These are phyloP conservation scores for Camellia lanceoleosa DNA, from an alignment of 148 eudicot species.

Conservation along the genomic window DNA sequence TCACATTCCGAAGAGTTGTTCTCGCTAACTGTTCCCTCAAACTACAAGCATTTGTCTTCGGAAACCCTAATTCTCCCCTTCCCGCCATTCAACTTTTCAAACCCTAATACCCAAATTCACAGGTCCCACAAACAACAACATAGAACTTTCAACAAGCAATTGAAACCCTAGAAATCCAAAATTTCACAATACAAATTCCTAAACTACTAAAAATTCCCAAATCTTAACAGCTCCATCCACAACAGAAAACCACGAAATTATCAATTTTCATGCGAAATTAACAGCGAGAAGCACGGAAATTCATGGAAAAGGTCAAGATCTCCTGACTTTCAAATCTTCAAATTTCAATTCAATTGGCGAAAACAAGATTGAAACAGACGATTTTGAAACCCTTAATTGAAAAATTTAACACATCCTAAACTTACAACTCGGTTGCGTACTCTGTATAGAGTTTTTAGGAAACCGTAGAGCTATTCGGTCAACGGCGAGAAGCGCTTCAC, in stretches of 20 bases:
- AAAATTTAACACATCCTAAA: slow-evolving; percentile 34
- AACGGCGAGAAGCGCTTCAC: slow-evolving; percentile 28
- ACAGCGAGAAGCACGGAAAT: neutral
- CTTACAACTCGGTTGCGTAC: slow-evolving; percentile 50
- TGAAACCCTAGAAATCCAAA: slow-evolving; percentile 2
- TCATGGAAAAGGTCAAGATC: neutral
- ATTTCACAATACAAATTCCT: neutral
- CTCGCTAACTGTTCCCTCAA: slow-evolving; percentile 66
- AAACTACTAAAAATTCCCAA: slow-evolving; percentile 17
- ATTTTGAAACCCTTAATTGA: neutral
- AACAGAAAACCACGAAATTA: neutral
- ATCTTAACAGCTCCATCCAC: neutral
- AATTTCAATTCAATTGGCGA: neutral
- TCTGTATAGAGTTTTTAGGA: slow-evolving; percentile 36
- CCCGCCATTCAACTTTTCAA: slow-evolving; percentile 48
- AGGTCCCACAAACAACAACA: neutral
- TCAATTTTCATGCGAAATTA: neutral
- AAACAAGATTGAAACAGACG: neutral
- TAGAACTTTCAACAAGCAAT: neutral
- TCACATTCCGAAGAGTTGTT: slow-evolving; percentile 55
- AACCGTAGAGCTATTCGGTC: slow-evolving; percentile 34
- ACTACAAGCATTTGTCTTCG: slow-evolving; percentile 33
- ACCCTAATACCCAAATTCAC: neutral
- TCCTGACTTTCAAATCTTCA: neutral
- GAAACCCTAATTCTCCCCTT: slow-evolving; percentile 60